Percentiles rank a stretch among this genome's conserved stretches.
Evolutionary conservation across 306 rosid species (phyloP).

Genomic region (Rosa multiflora): DNA sequence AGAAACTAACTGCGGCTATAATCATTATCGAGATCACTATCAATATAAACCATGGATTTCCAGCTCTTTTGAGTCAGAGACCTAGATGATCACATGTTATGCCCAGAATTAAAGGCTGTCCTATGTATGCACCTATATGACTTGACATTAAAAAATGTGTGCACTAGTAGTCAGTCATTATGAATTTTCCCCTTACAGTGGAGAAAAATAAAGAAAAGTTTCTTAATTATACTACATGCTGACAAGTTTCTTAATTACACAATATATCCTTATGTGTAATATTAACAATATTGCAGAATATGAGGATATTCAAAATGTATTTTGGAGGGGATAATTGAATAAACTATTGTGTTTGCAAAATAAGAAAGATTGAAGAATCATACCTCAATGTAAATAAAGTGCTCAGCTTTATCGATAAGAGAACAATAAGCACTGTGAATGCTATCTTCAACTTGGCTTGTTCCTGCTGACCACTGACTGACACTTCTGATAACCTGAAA

Average conservation of each 20-base stretch:
- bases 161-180: background rate
- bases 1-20: background rate
- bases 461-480: constrained; percentile 99
- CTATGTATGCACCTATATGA: background rate
- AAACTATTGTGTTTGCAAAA: background rate
- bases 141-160: background rate
- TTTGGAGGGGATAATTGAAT: background rate
- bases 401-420: constrained; percentile 90
- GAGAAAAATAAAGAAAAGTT: background rate
- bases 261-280: background rate
- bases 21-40: background rate
- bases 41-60: background rate
- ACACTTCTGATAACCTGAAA: constrained; percentile 93
- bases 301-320: background rate
- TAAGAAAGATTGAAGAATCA: constrained; percentile 14
- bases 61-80: background rate
- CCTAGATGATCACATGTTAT: background rate
- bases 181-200: background rate
- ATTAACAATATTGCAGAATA: background rate
- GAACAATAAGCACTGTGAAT: constrained; percentile 95
- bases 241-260: background rate
- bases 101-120: background rate
- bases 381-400: constrained; percentile 97
- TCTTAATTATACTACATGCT: background rate
- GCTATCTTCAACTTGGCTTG: constrained; percentile 93